A percentile compares a stretch with the other conserved stretches of the same genome.
Evolutionary conservation across 2,329 filamentous ascomycete genomes (phyloP).

Genomic region (Fusarium aywerte): DNA sequence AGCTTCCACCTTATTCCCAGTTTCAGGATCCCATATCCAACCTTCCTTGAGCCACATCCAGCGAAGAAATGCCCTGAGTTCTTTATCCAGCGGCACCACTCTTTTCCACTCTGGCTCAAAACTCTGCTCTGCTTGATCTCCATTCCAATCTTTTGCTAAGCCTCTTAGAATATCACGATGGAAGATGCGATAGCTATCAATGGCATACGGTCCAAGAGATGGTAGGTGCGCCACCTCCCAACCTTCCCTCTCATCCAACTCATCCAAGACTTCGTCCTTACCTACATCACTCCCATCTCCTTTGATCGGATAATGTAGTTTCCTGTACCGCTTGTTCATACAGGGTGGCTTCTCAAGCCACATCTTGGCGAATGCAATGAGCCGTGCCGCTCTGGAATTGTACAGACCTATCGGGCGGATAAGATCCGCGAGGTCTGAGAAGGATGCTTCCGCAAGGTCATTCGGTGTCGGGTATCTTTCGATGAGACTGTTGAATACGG

Average conservation of each 20-base stretch:
- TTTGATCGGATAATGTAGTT: conserved; percentile 21
- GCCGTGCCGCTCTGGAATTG: conserved; percentile 25
- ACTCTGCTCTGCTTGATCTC: rapidly evolving
- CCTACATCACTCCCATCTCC: conserved; percentile 14
- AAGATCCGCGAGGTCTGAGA: conserved; percentile 13
- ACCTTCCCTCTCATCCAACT: conserved; percentile 17
- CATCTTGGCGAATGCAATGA: conserved; percentile 26
- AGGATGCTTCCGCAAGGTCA: not conserved
- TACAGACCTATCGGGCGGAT: conserved; percentile 27
- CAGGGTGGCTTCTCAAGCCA: conserved; percentile 19
- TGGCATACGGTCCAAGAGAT: conserved; percentile 27
- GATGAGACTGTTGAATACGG: not conserved
- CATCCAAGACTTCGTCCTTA: conserved; percentile 12
- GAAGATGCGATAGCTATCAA: conserved; percentile 36
- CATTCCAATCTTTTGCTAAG: conserved; percentile 11
- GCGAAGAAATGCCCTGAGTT: conserved; percentile 20
- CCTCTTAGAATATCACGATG: conserved; percentile 22
- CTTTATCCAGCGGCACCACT: conserved; percentile 32
- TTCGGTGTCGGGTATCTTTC: conserved; percentile 1
- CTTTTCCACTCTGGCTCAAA: conserved; percentile 36
- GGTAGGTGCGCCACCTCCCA: conserved; percentile 35
- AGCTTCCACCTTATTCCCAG: not conserved
- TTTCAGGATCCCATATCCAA: conserved; percentile 35
- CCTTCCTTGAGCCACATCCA: conserved; percentile 37
- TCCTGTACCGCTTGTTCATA: conserved; percentile 14